phyloP scores from a whole-genome alignment of 352 stramenopile species.

The Globisporangium nodosum region DNA sequence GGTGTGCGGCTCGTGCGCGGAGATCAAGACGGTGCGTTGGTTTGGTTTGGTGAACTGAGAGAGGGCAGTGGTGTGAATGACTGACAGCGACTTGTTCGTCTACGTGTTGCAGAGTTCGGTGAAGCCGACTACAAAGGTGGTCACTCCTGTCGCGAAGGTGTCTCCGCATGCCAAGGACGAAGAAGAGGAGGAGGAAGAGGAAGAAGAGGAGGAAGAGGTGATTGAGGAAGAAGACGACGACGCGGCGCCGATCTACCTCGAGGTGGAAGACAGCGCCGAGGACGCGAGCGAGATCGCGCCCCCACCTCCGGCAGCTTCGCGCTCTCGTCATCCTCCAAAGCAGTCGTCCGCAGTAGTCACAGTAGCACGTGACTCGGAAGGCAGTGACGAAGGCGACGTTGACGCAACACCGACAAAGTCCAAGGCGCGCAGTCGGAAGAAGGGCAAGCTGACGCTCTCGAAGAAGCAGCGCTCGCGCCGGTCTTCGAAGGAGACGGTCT shows the following conservation, averaged over 20 bases:
- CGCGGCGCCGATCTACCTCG: conserved; percentile 1
- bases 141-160: neutral
- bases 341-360: neutral
- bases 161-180: conserved; percentile 1
- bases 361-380: neutral
- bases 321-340: neutral
- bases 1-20: conserved; percentile 28
- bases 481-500: conserved; percentile 8
- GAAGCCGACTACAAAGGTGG: conserved; percentile 9
- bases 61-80: no score
- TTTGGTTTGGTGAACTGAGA: no score
- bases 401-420: neutral
- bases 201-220: conserved; percentile 5
- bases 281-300: neutral
- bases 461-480: conserved; percentile 7
- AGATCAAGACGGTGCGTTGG: conserved; percentile 16
- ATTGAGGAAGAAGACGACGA: conserved; percentile 4
- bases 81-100: neutral
- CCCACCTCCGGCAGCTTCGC: neutral
- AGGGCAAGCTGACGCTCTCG: conserved; percentile 7
- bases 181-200: neutral
- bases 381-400: neutral
- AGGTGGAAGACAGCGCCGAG: neutral
- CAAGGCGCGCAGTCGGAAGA: conserved; percentile 7
- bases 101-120: conserved; percentile 2